Conservation (phyloP, 345 rosid species). For the Rhizophora mangle region DNA sequence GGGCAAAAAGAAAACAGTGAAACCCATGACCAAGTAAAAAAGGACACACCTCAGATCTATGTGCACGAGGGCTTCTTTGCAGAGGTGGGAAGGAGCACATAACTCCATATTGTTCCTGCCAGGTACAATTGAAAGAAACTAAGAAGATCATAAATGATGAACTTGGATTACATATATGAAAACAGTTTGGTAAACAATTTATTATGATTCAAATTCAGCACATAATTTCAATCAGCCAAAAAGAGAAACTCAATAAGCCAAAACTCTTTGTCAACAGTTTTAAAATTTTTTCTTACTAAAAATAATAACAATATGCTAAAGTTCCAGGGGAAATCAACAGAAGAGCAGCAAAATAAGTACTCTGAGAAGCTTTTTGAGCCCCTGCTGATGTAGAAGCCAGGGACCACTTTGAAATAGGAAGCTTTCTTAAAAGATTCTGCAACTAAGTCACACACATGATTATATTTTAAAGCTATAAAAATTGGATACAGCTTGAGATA, state of each 20-base stretch:
- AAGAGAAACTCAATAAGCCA: not conserved
- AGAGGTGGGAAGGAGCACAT: slow-evolving; percentile 41
- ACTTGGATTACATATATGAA: not conserved
- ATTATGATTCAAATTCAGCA: not conserved
- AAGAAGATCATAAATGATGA: not conserved
- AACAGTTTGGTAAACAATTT: not conserved
- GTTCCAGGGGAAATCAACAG: too few relatives aligned
- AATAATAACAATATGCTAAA: too few relatives aligned
- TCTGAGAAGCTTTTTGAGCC: too few relatives aligned
- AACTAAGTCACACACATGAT: too few relatives aligned
- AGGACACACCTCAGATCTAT: slow-evolving; percentile 72
- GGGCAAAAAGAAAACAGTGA: not conserved
- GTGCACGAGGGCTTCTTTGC: slow-evolving; percentile 54
- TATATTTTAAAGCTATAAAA: too few relatives aligned
- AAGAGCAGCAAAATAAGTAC: too few relatives aligned
- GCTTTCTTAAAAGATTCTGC: too few relatives aligned
- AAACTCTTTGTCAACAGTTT: not conserved
- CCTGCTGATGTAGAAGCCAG: too few relatives aligned
- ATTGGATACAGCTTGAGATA: too few relatives aligned
- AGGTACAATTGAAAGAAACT: slow-evolving; percentile 14
- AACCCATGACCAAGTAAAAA: not conserved
- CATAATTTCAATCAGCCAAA: not conserved
- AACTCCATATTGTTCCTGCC: slow-evolving; percentile 72
- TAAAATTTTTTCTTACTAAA: too few relatives aligned
- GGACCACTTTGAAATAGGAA: too few relatives aligned